Conservation (phyloP, 768 basidiomycete genomes). For the Tylopilus intermedius region DNA sequence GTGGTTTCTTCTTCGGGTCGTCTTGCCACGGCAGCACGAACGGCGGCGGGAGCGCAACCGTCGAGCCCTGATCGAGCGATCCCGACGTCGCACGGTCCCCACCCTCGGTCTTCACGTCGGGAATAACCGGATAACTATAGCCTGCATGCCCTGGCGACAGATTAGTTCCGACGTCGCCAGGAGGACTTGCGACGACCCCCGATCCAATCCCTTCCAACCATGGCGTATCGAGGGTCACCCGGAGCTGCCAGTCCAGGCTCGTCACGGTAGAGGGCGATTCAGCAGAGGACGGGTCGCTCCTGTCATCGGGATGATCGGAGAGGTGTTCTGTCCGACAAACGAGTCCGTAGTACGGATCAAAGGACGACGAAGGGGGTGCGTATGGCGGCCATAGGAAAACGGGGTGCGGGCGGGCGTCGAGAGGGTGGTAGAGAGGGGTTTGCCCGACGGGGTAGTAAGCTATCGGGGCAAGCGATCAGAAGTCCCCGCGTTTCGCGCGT, state of each 20-base stretch:
- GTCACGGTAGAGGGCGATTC: slow-evolving; percentile 15
- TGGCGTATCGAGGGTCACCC: slow-evolving; percentile 3
- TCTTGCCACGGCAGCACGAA: slow-evolving; percentile 11
- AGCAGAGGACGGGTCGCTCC: slow-evolving; percentile 24
- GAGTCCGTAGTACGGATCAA: slow-evolving; percentile 15
- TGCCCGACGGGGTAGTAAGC: slow-evolving; percentile 17
- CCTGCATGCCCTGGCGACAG: slow-evolving; percentile 8
- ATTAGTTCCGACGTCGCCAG: slow-evolving; percentile 11
- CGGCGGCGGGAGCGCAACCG: slow-evolving; percentile 1
- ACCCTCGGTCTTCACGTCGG: slow-evolving; percentile 12
- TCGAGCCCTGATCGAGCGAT: neutral
- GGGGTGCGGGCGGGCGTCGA: slow-evolving; percentile 13
- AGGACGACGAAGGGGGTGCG: slow-evolving; percentile 14
- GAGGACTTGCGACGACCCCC: slow-evolving; percentile 1
- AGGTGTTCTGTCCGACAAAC: slow-evolving; percentile 5
- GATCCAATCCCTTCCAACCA: slow-evolving; percentile 2
- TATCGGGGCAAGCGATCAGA: slow-evolving; percentile 9
- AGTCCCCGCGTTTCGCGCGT: neutral
- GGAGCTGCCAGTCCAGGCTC: slow-evolving; percentile 11
- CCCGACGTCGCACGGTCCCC: slow-evolving; percentile 11
- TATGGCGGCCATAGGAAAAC: slow-evolving; percentile 31
- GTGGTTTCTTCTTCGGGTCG: slow-evolving; percentile 16
- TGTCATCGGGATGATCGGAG: slow-evolving; percentile 22
- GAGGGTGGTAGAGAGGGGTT: slow-evolving; percentile 18
- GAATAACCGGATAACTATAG: slow-evolving; percentile 12